phyloP scores from a whole-genome alignment of 1,284 basidiomycete genomes.

The Moesziomyces globuligerus region DNA sequence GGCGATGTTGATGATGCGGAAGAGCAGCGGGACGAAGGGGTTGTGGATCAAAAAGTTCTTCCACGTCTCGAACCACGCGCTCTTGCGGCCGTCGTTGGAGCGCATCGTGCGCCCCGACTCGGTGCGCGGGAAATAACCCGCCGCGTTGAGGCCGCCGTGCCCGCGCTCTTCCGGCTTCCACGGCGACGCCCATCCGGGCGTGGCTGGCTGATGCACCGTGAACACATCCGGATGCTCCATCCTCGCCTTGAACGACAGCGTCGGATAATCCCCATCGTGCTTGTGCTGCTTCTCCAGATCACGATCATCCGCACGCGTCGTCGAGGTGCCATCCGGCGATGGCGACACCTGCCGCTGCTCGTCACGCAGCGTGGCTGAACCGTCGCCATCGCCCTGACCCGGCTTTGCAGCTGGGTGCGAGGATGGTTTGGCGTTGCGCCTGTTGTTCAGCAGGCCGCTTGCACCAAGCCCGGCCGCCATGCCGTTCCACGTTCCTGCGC shows the following conservation, averaged over 20 bases:
- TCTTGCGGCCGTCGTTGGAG: constrained; percentile 18
- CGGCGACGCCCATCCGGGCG: constrained; percentile 61
- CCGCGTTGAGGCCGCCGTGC: constrained; percentile 31
- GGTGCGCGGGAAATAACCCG: constrained; percentile 54
- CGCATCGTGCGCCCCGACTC: constrained; percentile 36
- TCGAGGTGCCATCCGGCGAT: constrained; percentile 39
- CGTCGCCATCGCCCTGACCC: neutral
- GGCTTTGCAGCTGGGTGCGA: constrained; percentile 4
- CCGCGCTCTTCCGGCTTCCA: constrained; percentile 58
- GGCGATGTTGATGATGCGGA: constrained; percentile 83
- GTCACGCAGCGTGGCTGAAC: constrained; percentile 7
- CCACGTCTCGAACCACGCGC: constrained; percentile 48
- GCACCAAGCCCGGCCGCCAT: constrained; percentile 42
- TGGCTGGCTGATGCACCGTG: constrained; percentile 58
- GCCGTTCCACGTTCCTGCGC: constrained; percentile 24
- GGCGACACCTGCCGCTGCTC: constrained; percentile 29
- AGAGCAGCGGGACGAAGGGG: constrained; percentile 73
- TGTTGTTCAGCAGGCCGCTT: constrained; percentile 44
- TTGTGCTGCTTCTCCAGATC: constrained; percentile 34
- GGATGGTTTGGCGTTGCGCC: constrained; percentile 11
- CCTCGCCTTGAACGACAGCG: constrained; percentile 43
- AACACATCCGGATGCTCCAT: constrained; percentile 49
- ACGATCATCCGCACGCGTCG: constrained; percentile 26
- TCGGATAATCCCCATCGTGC: constrained; percentile 33
- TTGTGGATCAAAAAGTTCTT: constrained; percentile 64